Base-by-base conservation (phyloP, 2,329 filamentous ascomycete species). In the Aspergillus quadricinctus region DNA sequence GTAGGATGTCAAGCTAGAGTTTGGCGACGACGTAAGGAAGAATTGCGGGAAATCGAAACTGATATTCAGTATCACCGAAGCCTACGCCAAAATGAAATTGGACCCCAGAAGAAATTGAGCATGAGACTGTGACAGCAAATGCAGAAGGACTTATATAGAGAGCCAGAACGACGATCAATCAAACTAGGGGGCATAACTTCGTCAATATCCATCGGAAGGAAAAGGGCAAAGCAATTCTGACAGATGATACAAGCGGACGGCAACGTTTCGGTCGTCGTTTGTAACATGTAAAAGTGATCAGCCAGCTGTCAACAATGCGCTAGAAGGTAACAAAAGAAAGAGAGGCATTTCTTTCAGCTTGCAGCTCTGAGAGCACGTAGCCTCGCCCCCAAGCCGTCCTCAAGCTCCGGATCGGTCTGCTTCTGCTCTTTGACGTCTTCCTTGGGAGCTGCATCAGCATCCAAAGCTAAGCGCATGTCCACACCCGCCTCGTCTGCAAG, bases 401-500 rank as follows among this genome's bases (percentile, higher is more conserved):
- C 75, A 3, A 72, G 64, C 27, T 75, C 72, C 6, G 70, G 61
- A 57, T 76, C 71, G 35, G 69, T 69, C 54, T 69, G 66, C 29
- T 71, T 69, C 50, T 70, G 70, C 57, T 75, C 73, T 48, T 71
- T 73, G 4, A 75, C 73, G 35, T 78, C 75, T 52, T 75, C 69
- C 51, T 71, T 72, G 0, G 76, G 75, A 2, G 69, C 74, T 23
- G 66, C 59, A 61, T 72, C 71, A 46, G 71, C 71, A 56, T 75
- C 74, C 28, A 77, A 55, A 43, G 72, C 69, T 63, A 72, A 57
- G 31, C 75, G 67, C 69, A 76, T 64, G 64, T 77, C 74, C 31
- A 77, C 72, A 6, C 75, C 75, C 7, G 75, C 75, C 63, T 76
- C 71, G 63, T 77, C 75, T 8, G 75, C 75, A 61, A 77, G 63